Conservation (phyloP, 352 stramenopile genomes). For the Phytophthora brassicae region DNA sequence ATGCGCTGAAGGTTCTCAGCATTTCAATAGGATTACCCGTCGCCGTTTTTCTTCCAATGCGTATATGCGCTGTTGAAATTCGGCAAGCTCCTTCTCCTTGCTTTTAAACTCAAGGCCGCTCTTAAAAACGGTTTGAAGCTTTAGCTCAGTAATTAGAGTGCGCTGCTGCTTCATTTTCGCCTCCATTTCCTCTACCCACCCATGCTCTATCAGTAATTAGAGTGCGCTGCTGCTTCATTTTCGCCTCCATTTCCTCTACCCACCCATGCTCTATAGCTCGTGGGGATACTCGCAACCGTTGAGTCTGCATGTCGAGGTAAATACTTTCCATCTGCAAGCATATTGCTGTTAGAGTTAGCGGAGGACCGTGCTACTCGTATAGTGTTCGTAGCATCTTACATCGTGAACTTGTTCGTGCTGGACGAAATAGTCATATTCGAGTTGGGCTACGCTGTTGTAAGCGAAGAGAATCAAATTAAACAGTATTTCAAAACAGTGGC, state of each 20-base stretch:
- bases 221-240: constrained; percentile 59
- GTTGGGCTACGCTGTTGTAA: constrained; percentile 46
- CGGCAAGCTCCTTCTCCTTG: constrained; percentile 47
- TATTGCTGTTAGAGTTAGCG: constrained; percentile 1
- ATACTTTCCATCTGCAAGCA: constrained; percentile 67
- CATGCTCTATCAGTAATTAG: constrained; percentile 79
- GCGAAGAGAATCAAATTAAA: too few species aligned
- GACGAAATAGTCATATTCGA: constrained; percentile 68
- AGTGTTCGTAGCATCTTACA: constrained; percentile 30
- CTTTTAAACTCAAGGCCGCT: constrained; percentile 56
- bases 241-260: constrained; percentile 83
- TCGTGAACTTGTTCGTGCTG: constrained; percentile 65
- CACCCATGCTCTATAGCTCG: constrained; percentile 79
- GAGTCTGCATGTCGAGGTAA: constrained; percentile 80
- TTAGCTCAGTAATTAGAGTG: constrained; percentile 56
- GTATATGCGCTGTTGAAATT: constrained; percentile 38
- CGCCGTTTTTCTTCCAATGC: constrained; percentile 47
- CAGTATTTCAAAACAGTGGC: too few species aligned
- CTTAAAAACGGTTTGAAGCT: constrained; percentile 60
- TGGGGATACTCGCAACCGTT: constrained; percentile 69
- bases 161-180: constrained; percentile 67
- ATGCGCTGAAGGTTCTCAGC: constrained; percentile 27
- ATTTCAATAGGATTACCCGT: constrained; percentile 32
- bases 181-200: constrained; percentile 86
- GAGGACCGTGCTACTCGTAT: background rate